These are phyloP conservation scores for Gaeumannomyces sp. DNA, from an alignment of 2,329 filamentous ascomycete species.

Conservation along the genomic window DNA sequence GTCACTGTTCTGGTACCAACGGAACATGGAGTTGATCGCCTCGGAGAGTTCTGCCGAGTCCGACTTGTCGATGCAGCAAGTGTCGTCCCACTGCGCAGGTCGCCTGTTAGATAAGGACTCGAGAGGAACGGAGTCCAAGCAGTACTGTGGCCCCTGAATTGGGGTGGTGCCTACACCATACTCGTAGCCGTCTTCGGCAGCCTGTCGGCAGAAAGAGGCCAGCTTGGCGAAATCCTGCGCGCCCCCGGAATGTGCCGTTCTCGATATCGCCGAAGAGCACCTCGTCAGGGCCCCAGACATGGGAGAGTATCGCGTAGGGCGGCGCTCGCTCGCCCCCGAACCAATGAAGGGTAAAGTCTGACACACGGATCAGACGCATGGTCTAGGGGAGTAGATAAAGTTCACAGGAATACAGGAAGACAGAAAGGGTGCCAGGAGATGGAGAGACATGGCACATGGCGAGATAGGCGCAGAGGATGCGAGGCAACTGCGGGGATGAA, in stretches of 20 bases:
- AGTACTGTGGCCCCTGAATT: neutral
- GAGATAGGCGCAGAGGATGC: neutral
- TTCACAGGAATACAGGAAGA: neutral
- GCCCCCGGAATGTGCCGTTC: neutral
- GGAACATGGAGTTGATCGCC: constrained; percentile 13
- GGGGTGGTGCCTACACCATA: neutral
- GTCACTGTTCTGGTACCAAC: constrained; percentile 7
- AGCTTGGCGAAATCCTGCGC: neutral
- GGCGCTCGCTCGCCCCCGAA: constrained; percentile 14
- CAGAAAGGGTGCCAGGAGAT: too few relatives aligned
- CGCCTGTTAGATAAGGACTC: neutral
- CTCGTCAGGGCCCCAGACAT: constrained; percentile 25
- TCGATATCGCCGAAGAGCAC: constrained; percentile 13
- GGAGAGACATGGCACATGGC: too few relatives aligned
- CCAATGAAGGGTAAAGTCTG: constrained; percentile 11
- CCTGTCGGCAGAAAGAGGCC: neutral
- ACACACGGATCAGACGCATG: constrained; percentile 16
- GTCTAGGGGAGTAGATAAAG: neutral
- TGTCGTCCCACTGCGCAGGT: constrained; percentile 11
- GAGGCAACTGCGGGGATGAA: too few relatives aligned
- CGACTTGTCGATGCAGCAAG: constrained; percentile 13
- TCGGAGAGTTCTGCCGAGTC: constrained; percentile 10
- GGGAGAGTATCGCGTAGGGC: constrained; percentile 27
- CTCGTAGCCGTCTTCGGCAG: neutral
- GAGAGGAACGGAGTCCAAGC: neutral